phyloP scores from a whole-genome alignment of 306 rosid species.

The Betula pendula region DNA sequence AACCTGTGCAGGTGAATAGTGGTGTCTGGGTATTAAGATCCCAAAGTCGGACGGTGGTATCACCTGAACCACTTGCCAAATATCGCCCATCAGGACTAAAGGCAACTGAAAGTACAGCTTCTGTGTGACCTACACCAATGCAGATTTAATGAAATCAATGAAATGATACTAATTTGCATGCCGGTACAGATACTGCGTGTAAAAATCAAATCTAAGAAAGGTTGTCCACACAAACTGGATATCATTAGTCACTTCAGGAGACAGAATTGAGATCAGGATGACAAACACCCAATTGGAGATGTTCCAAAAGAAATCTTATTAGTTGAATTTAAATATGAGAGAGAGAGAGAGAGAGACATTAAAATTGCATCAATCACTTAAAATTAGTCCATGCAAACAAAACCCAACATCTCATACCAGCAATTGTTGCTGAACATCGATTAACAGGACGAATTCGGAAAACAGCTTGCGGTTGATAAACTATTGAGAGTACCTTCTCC shows the following conservation, averaged over 20 bases:
- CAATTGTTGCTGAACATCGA: conserved; percentile 91
- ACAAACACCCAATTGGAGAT: background rate
- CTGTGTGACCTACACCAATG: conserved; percentile 70
- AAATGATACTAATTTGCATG: background rate
- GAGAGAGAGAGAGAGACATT: background rate
- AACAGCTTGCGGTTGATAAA: conserved; percentile 94
- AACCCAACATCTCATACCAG: conserved; percentile 53
- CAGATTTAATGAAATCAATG: background rate
- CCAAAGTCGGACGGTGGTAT: conserved; percentile 89
- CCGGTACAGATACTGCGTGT: background rate
- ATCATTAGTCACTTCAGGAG: background rate
- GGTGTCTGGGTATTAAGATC: conserved; percentile 91
- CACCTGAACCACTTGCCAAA: conserved; percentile 97
- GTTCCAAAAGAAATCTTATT: background rate
- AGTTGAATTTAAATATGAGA: background rate
- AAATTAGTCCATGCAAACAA: background rate
- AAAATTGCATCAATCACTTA: background rate
- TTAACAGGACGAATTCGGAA: conserved; percentile 80
- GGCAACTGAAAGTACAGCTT: conserved; percentile 81
- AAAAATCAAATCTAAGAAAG: background rate
- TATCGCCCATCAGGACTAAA: conserved; percentile 93
- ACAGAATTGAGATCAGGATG: background rate
- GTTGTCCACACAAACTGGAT: background rate
- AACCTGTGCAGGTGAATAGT: conserved; percentile 82
- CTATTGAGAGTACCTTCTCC: conserved; percentile 86